These are phyloP conservation scores for Apiospora phragmitis DNA, from an alignment of 2,329 filamentous ascomycete species.

Conservation along the genomic window DNA sequence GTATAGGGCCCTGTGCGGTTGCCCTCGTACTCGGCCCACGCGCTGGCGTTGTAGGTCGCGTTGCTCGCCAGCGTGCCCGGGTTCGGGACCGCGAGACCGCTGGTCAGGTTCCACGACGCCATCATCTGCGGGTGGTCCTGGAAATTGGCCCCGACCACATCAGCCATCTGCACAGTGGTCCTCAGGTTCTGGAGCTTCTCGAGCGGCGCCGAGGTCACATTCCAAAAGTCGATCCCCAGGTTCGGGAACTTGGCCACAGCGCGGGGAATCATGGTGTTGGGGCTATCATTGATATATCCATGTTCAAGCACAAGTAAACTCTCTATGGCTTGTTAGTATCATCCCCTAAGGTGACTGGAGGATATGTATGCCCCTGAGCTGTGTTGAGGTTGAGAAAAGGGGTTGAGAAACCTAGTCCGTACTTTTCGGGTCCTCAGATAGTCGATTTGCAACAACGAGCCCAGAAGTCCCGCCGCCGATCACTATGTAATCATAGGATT, in stretches of 20 bases:
- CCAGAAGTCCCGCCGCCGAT: slow-evolving; percentile 19
- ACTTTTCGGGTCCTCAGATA: slow-evolving; percentile 17
- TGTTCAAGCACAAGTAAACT: slow-evolving; percentile 16
- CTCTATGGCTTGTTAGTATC: not conserved
- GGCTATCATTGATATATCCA: slow-evolving; percentile 12
- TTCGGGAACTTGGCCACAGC: slow-evolving; percentile 9
- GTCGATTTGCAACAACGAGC: slow-evolving; percentile 18
- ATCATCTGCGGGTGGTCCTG: slow-evolving; percentile 23
- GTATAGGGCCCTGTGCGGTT: slow-evolving; percentile 27
- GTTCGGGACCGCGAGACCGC: slow-evolving; percentile 8
- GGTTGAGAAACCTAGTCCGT: not conserved
- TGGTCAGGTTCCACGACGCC: slow-evolving; percentile 15
- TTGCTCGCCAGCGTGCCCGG: slow-evolving; percentile 15
- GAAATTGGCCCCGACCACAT: slow-evolving; percentile 22
- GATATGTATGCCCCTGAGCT: not conserved
- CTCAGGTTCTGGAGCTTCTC: not conserved
- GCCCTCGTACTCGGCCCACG: slow-evolving; percentile 22
- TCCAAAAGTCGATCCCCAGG: slow-evolving; percentile 2
- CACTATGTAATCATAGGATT: slow-evolving; percentile 17
- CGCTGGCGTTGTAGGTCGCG: slow-evolving; percentile 22
- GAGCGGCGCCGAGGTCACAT: slow-evolving; percentile 12
- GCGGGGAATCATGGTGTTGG: slow-evolving; percentile 11
- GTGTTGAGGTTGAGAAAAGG: not conserved
- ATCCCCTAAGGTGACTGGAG: not conserved
- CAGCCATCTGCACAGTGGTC: slow-evolving; percentile 1